phyloP scores from a whole-genome alignment of 2,329 filamentous ascomycete genomes.

The Botrytis porri region DNA sequence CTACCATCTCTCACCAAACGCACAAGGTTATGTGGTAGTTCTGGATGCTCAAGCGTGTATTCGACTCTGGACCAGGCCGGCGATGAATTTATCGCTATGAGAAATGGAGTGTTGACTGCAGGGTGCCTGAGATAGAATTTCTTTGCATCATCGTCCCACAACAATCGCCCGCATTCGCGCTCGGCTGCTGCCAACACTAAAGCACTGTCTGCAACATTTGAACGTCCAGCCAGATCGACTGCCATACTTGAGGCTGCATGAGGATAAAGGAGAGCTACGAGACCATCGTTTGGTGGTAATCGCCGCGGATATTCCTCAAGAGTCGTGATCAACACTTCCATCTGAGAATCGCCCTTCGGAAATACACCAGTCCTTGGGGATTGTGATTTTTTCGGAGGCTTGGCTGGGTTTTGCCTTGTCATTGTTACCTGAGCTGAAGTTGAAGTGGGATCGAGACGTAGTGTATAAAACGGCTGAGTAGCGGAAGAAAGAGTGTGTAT shows the following conservation, averaged over 20 bases:
- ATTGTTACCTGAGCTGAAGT: conserved; percentile 60
- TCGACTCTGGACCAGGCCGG: conserved; percentile 59
- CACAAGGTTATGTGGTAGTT: conserved; percentile 58
- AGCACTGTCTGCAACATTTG: conserved; percentile 51
- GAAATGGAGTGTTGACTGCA: conserved; percentile 60
- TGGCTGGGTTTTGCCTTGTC: conserved; percentile 58
- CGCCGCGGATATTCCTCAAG: conserved; percentile 54
- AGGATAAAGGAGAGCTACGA: conserved; percentile 68
- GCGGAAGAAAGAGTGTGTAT: conserved; percentile 64
- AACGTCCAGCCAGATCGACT: conserved; percentile 45
- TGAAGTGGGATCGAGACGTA: conserved; percentile 62
- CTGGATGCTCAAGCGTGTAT: conserved; percentile 63
- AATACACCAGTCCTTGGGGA: conserved; percentile 27
- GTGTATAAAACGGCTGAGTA: conserved; percentile 63
- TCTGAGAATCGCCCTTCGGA: conserved; percentile 30
- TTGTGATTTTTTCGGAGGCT: conserved; percentile 38
- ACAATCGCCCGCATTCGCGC: conserved; percentile 65
- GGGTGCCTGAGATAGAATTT: conserved; percentile 63
- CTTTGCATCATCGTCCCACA: conserved; percentile 64
- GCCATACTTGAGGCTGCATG: conserved; percentile 61
- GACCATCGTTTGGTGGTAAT: conserved; percentile 56
- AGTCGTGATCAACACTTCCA: conserved; percentile 55
- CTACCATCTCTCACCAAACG: conserved; percentile 59
- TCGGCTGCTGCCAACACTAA: conserved; percentile 62
- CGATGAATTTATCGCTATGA: conserved; percentile 56